Evolutionary conservation across 768 basidiomycete genomes (phyloP).

Genomic region (Naematelia aurantialba): DNA sequence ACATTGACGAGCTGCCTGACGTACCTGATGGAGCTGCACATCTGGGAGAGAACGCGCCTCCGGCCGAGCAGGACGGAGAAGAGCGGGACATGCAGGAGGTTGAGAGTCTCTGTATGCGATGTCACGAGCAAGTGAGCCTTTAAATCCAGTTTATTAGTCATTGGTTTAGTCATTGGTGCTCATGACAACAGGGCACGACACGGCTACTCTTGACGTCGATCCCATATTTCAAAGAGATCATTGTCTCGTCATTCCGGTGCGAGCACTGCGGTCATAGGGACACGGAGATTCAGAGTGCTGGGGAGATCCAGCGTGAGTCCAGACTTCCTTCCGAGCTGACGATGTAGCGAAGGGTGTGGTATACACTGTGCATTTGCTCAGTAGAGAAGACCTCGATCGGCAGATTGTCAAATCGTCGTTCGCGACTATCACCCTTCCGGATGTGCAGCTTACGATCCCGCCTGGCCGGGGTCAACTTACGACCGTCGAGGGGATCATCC

Average conservation of each 20-base stretch:
- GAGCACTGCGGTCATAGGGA: conserved; percentile 84
- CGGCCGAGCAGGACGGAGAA: conserved; percentile 54
- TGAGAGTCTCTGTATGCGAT: conserved; percentile 90
- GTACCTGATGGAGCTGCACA: conserved; percentile 27
- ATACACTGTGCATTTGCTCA: conserved; percentile 74
- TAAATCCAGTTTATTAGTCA: neutral
- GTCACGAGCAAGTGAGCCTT: conserved; percentile 72
- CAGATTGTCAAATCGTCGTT: conserved; percentile 86
- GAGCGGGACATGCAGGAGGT: conserved; percentile 70
- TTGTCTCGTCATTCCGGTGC: conserved; percentile 94
- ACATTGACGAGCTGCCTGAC: conserved; percentile 54
- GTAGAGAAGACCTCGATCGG: conserved; percentile 75
- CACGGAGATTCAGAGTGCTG: conserved; percentile 92
- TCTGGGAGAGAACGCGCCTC: conserved; percentile 19
- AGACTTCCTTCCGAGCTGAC: neutral
- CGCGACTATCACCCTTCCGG: conserved; percentile 77
- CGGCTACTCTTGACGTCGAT: conserved; percentile 86
- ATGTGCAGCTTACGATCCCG: conserved; percentile 87
- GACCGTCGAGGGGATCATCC: conserved; percentile 89
- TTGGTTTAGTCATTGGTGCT: conserved; percentile 1
- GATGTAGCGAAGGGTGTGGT: conserved; percentile 69
- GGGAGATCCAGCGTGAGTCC: conserved; percentile 69
- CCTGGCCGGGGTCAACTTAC: conserved; percentile 82
- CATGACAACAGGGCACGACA: conserved; percentile 54
- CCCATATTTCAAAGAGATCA: conserved; percentile 90